Evolutionary conservation across 495 filamentous ascomycete genomes (phyloP).

Genomic region (Durotheca rogersii): DNA sequence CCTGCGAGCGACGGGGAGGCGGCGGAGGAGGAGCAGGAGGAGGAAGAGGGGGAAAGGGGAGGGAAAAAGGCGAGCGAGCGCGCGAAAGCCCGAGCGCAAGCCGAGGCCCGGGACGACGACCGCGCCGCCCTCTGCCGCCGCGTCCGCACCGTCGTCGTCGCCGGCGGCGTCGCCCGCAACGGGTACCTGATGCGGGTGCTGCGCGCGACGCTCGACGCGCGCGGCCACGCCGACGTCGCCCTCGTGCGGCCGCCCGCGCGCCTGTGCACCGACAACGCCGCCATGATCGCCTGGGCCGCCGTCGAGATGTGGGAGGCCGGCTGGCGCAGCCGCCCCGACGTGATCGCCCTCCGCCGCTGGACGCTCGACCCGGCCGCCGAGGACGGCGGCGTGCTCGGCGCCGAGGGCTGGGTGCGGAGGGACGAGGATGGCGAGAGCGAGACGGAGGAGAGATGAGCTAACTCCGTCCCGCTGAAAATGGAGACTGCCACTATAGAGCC

Average conservation of each 20-base stretch:
- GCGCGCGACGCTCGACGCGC: slow-evolving; percentile 58
- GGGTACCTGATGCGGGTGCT: slow-evolving; percentile 70
- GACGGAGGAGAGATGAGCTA: no score
- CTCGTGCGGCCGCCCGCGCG: slow-evolving; percentile 70
- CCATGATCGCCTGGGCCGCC: slow-evolving; percentile 97
- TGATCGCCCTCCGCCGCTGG: slow-evolving; percentile 71
- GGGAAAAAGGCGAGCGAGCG: no score
- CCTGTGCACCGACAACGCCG: slow-evolving; percentile 91
- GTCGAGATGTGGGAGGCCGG: slow-evolving; percentile 88
- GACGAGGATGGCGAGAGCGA: slow-evolving; percentile 1
- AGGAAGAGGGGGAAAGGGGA: background rate
- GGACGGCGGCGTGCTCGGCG: slow-evolving; percentile 54
- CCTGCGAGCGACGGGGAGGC: slow-evolving; percentile 7
- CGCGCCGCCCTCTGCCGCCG: no score
- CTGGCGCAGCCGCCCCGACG: slow-evolving; percentile 60
- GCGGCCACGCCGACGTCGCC: slow-evolving; percentile 61
- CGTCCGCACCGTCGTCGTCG: slow-evolving; percentile 70
- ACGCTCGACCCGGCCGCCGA: slow-evolving; percentile 62
- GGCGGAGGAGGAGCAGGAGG: background rate
- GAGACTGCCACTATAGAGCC: no score
- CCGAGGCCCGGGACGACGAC: no score
- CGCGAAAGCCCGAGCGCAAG: no score
- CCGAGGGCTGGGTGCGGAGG: slow-evolving; percentile 41
- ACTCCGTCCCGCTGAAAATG: no score
- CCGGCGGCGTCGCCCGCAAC: slow-evolving; percentile 89